Evolutionary conservation across 192 early-diverging fungal species (phyloP).

Genomic region (Rhizoclosmatium globosum): DNA sequence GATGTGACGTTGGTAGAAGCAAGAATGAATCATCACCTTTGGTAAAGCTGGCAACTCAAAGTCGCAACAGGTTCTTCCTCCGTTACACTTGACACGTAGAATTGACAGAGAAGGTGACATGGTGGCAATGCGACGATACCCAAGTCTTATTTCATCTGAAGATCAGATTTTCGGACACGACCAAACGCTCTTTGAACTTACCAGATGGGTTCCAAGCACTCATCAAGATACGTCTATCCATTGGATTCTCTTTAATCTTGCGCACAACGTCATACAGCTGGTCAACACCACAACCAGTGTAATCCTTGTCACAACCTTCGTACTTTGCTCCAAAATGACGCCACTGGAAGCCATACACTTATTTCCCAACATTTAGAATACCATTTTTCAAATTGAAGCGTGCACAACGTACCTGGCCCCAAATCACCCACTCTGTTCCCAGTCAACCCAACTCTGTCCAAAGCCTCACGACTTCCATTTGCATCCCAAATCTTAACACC

Average conservation of each 20-base stretch:
- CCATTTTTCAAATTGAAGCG: not conserved
- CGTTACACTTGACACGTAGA: conserved; percentile 84
- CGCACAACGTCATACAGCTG: conserved; percentile 88
- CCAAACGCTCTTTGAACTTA: conserved; percentile 40
- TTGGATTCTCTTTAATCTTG: conserved; percentile 85
- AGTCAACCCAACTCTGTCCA: conserved; percentile 83
- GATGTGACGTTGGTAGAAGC: not conserved
- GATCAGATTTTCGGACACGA: not conserved
- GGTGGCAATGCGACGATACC: conserved; percentile 93
- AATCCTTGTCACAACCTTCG: conserved; percentile 81
- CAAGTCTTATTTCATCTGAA: conserved; percentile 64
- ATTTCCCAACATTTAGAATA: not conserved
- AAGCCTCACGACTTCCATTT: conserved; percentile 88
- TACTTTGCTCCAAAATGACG: conserved; percentile 97
- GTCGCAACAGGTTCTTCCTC: conserved; percentile 51
- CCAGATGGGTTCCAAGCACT: conserved; percentile 98
- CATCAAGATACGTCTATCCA: conserved; percentile 91
- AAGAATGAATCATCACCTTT: conserved; percentile 57
- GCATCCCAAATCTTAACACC: conserved; percentile 66
- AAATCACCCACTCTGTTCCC: conserved; percentile 86
- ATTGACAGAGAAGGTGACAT: conserved; percentile 98
- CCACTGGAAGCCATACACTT: conserved; percentile 99
- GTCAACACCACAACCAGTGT: conserved; percentile 91
- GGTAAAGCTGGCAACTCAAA: conserved; percentile 95
- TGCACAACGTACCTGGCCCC: conserved; percentile 64